These are phyloP conservation scores for Metarhizium robertsii DNA, from an alignment of 2,329 filamentous ascomycete species.

Conservation along the genomic window DNA sequence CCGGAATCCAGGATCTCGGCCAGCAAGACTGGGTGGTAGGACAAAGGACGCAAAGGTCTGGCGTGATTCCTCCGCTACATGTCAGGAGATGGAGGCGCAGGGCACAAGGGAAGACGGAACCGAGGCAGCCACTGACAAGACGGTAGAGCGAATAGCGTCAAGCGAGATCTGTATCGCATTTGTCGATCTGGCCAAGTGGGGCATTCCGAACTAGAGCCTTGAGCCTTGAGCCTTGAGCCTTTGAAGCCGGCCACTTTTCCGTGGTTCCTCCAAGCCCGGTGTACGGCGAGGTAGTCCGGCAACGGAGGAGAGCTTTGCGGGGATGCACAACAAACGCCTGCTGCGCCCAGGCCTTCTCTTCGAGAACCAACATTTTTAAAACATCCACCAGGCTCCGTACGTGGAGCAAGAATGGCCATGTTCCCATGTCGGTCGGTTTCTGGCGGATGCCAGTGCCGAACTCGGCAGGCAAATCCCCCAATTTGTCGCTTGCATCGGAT, in stretches of 20 bases:
- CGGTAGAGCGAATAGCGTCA: neutral
- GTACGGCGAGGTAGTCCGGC: neutral
- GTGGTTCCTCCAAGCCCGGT: neutral
- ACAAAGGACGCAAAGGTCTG: neutral
- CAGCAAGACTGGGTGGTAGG: neutral
- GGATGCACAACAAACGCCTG: neutral
- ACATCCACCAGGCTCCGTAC: too few species aligned
- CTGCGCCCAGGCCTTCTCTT: neutral
- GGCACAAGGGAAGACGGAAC: neutral
- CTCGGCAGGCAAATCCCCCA: neutral
- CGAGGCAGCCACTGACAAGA: neutral
- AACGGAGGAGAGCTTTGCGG: neutral
- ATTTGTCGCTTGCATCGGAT: neutral
- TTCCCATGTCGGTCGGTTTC: too few species aligned
- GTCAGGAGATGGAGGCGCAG: neutral
- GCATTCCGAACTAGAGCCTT: too few species aligned
- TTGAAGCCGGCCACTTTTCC: too few species aligned
- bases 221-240: too few species aligned
- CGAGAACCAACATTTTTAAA: neutral
- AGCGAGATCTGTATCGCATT: too few species aligned
- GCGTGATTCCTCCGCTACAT: neutral
- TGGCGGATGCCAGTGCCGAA: neutral
- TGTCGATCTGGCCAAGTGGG: too few species aligned
- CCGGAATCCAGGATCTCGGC: constrained; percentile 6
- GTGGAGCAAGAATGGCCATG: too few species aligned